Evolutionary conservation across 1,284 basidiomycete genomes (phyloP), one percentile per base, ranked within the genome.

Genomic region (Malassezia cuniculi): DNA sequence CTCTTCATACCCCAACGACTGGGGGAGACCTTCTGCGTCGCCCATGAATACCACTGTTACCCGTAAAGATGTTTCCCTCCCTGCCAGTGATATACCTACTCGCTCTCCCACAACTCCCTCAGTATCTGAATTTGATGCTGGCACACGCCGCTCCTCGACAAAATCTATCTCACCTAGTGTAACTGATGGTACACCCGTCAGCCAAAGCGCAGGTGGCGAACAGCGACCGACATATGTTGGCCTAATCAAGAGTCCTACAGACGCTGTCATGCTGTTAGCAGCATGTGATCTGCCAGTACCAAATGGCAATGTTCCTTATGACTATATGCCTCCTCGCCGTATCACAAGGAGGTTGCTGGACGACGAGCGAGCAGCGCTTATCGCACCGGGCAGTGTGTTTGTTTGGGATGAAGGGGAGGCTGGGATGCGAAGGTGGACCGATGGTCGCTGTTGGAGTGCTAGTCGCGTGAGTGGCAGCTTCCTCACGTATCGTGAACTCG

Each of bases 401-500:
- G 61, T 57, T 8, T 66, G 60, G 59, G 60, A 64, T 32, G 63
- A 66, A 34, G 55, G 61, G 35, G 59, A 64, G 41, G 61, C 63
- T 11, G 57, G 61, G 41, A 73, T 73, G 70, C 57, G 70, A n/a
- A 48, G 71, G 8, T 73, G 71, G 71, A 73, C 71, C 5, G 71
- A 73, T 50, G 71, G 71, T 5, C 59, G 69, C 27, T 62, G 70
- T 32, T 73, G 71, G 71, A 71, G 70, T 27, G 71, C 71, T 10
- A 71, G 70, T 15, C 57, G 71, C 20, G 71, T 73, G 6, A 70
- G 70, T 27, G 70, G 70, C 11, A 71, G 71, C 36, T 73, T 72
- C 54, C 54, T 73, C 10, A 70, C 71, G 15, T 73, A 73, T 43
- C 54, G 64, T 3, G 66, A 68, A 41, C 55, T 68, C 16, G 64